Conservation (phyloP, 176 grass and related monocot genomes). For the Hyparrhenia diplandra region DNA sequence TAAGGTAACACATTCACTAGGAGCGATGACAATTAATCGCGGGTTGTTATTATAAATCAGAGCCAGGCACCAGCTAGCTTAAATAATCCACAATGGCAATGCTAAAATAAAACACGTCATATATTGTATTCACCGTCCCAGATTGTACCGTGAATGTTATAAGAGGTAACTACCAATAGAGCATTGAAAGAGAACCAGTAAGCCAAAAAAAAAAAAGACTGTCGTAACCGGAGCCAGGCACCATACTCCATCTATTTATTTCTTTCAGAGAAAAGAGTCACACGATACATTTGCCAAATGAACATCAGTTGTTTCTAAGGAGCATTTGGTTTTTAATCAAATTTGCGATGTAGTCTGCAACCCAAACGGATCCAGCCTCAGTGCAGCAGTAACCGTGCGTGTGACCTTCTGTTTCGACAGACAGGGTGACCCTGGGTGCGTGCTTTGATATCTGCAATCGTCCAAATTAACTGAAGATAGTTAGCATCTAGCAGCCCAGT, state of each 20-base stretch:
- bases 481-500: neutral
- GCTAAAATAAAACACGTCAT: no score
- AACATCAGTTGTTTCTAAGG: neutral
- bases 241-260: neutral
- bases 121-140: no score
- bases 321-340: conserved; percentile 47
- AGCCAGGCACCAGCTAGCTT: no score
- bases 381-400: conserved; percentile 82
- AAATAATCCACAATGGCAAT: no score
- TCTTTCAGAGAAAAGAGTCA: neutral
- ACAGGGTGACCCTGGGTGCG: conserved; percentile 41
- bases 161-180: neutral
- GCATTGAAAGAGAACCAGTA: neutral
- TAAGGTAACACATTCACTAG: no score
- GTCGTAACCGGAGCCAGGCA: neutral
- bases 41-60: no score
- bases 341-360: conserved; percentile 39
- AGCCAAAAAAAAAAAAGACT: neutral
- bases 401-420: conserved; percentile 76
- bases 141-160: neutral
- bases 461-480: neutral
- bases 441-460: conserved; percentile 42
- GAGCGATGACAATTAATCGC: no score
- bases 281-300: neutral
- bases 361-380: conserved; percentile 63